Evolutionary conservation across 352 stramenopile species (phyloP), one percentile per base, ranked within the genome.

Genomic region (Thraustochytrium sp.): DNA sequence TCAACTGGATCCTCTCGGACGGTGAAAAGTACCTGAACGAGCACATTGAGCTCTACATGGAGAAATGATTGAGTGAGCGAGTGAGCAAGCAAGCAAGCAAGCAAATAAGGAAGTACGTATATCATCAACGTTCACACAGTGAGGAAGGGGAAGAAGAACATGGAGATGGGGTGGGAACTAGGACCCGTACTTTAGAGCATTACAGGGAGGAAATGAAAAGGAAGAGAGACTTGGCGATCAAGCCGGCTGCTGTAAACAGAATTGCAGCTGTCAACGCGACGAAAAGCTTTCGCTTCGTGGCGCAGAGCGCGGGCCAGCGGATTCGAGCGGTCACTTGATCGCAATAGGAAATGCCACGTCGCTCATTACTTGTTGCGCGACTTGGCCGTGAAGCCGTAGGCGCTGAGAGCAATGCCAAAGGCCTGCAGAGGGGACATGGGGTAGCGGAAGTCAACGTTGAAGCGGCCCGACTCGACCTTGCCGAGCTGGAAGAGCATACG

Each of bases 391-490:
- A 91, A 95, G 26, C 89, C 90, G 72, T 91, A 95, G 21, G 91
- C 94, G 36, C 90, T 93, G 29, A 96, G 86, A 0, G 90, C 91
- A 63, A 96, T 92, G 1, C 91, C 92, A 74, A 96, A 95, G 0
- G 91, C 92, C 74, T 96, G 92, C 34, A 96, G 89, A 0, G 91
- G 90, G 13, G 91, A 92, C 34, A 96, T 85, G 4, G 91, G 92
- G 88, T 92, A 92, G 54, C 90, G 89, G 84, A 94, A 95, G 85
- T 96, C 92, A 31, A 96, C 88, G 13, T 90, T 90, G 76, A 95
- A 96, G 65, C 94, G 93, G 73, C 89, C 91, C 80, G 92, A 93
- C 61, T 89, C 91, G 62, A 92, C 93, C 85, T 96, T 96, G 84
- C 92, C 92, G 75, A 96, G 94, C 87, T 96, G 92, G 87, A 95